Conservation (phyloP, 179 eudicot species). For the Beta corolliflora region DNA sequence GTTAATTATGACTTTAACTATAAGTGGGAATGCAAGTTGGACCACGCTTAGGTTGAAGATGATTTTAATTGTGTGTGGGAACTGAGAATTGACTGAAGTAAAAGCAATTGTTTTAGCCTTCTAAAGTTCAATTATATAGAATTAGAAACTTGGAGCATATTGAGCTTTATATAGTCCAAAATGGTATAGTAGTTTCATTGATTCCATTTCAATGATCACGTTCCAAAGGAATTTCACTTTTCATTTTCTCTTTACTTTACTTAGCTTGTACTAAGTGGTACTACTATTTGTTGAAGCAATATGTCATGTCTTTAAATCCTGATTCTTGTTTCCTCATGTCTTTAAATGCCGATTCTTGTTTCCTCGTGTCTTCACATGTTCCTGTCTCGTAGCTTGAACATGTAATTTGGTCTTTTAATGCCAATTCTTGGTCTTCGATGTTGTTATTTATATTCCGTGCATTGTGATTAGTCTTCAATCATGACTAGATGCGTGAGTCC, state of each 20-base stretch:
- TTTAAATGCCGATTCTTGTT: conserved; percentile 11
- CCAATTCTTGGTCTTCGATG: not conserved
- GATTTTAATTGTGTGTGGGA: conserved; percentile 1
- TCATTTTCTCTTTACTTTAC: not conserved
- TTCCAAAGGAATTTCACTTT: conserved; percentile 15
- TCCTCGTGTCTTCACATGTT: conserved; percentile 20
- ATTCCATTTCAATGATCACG: conserved; percentile 15
- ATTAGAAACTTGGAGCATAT: not conserved
- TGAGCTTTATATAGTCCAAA: not conserved
- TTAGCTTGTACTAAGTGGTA: not conserved
- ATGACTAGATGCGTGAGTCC: not conserved
- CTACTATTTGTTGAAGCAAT: not conserved
- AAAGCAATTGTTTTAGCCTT: not conserved
- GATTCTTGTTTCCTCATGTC: conserved; percentile 17
- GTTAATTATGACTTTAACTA: conserved; percentile 17
- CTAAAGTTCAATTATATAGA: conserved; percentile 6
- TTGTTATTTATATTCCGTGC: not conserved
- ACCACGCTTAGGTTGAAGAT: conserved; percentile 21
- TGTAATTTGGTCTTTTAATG: conserved; percentile 5
- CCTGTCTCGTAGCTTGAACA: conserved; percentile 14
- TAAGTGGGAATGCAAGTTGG: conserved; percentile 25
- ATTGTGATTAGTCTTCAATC: not conserved
- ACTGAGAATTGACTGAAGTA: conserved; percentile 18
- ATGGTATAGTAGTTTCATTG: not conserved
- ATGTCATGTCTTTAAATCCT: conserved; percentile 13